phyloP scores from a whole-genome alignment of 768 basidiomycete species.

The Lactarius psammicola region DNA sequence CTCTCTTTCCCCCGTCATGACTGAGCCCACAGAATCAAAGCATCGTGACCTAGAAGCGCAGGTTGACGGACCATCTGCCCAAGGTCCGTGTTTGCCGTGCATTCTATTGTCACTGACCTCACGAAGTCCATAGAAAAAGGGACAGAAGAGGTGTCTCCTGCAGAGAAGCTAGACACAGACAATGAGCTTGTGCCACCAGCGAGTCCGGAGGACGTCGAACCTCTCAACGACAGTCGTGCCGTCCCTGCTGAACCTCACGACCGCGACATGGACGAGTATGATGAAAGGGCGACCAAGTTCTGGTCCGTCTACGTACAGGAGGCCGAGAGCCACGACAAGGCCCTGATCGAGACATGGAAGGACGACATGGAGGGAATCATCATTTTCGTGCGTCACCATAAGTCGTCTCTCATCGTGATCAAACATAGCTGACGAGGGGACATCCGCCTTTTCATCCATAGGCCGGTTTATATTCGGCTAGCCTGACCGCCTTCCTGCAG shows the following conservation, averaged over 20 bases:
- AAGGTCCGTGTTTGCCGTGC: neutral
- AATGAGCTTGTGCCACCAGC: neutral
- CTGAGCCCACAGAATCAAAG: neutral
- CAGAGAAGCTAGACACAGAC: neutral
- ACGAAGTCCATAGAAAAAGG: neutral
- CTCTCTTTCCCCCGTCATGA: neutral
- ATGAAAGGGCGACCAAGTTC: conserved; percentile 40
- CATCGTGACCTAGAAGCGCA: neutral
- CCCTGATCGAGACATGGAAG: conserved; percentile 40
- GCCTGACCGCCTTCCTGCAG: conserved; percentile 18
- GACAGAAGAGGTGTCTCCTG: neutral
- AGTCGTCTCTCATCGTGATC: neutral
- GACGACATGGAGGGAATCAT: conserved; percentile 44
- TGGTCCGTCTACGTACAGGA: conserved; percentile 41
- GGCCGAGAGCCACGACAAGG: conserved; percentile 38
- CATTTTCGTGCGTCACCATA: conserved; percentile 37
- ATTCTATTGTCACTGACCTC: neutral
- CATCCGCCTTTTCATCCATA: neutral
- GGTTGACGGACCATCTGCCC: neutral
- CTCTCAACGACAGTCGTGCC: neutral
- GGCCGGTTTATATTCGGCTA: conserved; percentile 21
- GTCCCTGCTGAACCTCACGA: neutral
- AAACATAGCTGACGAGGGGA: neutral
- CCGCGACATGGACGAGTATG: conserved; percentile 28
- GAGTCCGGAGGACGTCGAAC: neutral